These are phyloP conservation scores for Pelargonium cotyledonis DNA, from an alignment of 441 rosid species.

Conservation along the genomic window DNA sequence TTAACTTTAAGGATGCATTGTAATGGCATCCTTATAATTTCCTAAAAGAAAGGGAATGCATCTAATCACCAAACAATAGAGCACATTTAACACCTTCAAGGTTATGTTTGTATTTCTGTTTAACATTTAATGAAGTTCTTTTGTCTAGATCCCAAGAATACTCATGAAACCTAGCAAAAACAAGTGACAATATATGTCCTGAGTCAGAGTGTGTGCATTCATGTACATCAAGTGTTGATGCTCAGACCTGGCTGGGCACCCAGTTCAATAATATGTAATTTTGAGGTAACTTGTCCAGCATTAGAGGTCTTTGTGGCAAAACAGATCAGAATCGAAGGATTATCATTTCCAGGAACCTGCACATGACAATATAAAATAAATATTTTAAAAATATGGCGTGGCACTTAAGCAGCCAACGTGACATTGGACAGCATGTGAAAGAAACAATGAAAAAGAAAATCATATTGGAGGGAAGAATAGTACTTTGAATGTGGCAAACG, in stretches of 20 bases:
- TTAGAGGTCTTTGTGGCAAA: slow-evolving; percentile 82
- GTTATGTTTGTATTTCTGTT: too few species aligned
- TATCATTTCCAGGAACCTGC: slow-evolving; percentile 95
- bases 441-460: too few species aligned
- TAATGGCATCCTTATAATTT: background rate
- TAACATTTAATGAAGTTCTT: background rate
- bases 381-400: background rate
- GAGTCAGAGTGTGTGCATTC: background rate
- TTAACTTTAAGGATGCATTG: too few species aligned
- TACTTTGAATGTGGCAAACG: slow-evolving; percentile 87
- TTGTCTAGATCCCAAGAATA: background rate
- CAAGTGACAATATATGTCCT: background rate
- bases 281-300: slow-evolving; percentile 90
- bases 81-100: too few species aligned
- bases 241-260: slow-evolving; percentile 92
- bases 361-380: slow-evolving; percentile 1
- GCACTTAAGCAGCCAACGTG: too few species aligned
- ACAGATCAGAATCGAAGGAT: slow-evolving; percentile 81
- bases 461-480: slow-evolving; percentile 1
- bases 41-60: too few species aligned
- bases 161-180: background rate
- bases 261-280: slow-evolving; percentile 94
- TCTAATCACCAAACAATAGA: too few species aligned
- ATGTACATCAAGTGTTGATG: background rate
- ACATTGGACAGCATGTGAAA: too few species aligned